Evolutionary conservation across 257 asterid species (phyloP).

Genomic region (Fraxinus cuspidata): DNA sequence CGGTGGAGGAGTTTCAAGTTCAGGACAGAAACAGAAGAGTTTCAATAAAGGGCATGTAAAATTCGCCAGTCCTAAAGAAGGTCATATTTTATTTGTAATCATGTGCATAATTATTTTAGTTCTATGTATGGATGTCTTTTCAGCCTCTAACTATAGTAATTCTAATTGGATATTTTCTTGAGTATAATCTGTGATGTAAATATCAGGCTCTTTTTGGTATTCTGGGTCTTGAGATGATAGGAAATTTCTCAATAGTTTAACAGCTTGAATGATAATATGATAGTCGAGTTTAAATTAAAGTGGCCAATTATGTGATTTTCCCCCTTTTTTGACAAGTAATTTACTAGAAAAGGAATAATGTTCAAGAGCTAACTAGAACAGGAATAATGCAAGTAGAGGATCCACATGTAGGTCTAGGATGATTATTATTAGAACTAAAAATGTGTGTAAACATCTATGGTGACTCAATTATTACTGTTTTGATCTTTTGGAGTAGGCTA

Average conservation of each 20-base stretch:
- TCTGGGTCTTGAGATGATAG: background rate
- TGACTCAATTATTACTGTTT: conserved; percentile 13
- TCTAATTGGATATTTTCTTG: conserved; percentile 17
- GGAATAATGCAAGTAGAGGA: conserved; percentile 14
- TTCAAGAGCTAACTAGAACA: conserved; percentile 2
- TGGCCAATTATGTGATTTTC: background rate
- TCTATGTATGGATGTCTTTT: background rate
- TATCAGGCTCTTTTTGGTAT: conserved; percentile 20
- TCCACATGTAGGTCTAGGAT: conserved; percentile 18
- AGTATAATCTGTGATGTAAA: background rate
- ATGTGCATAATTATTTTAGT: conserved; percentile 7
- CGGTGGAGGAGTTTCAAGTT: conserved; percentile 39
- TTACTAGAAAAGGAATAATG: conserved; percentile 10
- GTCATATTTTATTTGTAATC: conserved; percentile 29
- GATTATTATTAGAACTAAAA: conserved; percentile 10
- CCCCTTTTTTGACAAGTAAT: conserved; percentile 5
- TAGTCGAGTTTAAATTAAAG: conserved; percentile 17
- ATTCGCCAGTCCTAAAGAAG: conserved; percentile 60
- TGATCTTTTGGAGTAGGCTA: conserved; percentile 16
- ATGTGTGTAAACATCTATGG: background rate
- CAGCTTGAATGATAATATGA: conserved; percentile 22
- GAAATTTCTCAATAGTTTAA: conserved; percentile 9
- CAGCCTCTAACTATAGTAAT: background rate
- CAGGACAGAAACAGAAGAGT: conserved; percentile 51
- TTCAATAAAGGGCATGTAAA: conserved; percentile 45